These are phyloP conservation scores for Pichia sp. DNA, from an alignment of 1,139 yeast genomes.

Conservation along the genomic window DNA sequence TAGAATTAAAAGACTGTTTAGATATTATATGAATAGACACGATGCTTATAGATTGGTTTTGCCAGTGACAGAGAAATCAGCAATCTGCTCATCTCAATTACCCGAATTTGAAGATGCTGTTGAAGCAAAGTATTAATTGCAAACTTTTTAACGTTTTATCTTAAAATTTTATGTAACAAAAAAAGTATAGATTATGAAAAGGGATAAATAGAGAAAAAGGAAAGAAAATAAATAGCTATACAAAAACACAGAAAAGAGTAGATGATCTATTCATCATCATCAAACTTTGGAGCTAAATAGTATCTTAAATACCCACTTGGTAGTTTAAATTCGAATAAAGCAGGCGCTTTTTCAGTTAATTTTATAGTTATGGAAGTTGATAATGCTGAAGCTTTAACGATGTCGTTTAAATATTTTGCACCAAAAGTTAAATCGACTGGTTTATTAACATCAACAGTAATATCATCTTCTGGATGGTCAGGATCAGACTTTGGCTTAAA, in stretches of 20 bases:
- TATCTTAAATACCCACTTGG: slow-evolving; percentile 92
- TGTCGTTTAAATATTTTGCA: slow-evolving; percentile 81
- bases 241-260: too few species aligned
- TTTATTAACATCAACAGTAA: slow-evolving; percentile 71
- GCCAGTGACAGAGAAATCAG: slow-evolving; percentile 50
- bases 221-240: too few species aligned
- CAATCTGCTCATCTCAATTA: slow-evolving; percentile 30
- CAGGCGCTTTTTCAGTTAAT: slow-evolving; percentile 88
- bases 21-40: slow-evolving; percentile 85
- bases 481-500: slow-evolving; percentile 79
- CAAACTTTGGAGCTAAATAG: slow-evolving; percentile 96
- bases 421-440: slow-evolving; percentile 91
- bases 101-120: slow-evolving; percentile 6
- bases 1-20: slow-evolving; percentile 69
- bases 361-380: slow-evolving; percentile 73
- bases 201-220: neutral
- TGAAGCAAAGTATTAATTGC: slow-evolving; percentile 8
- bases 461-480: slow-evolving; percentile 70
- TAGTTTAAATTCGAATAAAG: slow-evolving; percentile 85
- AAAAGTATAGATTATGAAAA: neutral
- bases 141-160: neutral
- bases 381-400: slow-evolving; percentile 83
- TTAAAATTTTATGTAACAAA: neutral
- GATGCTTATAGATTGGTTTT: slow-evolving; percentile 82
- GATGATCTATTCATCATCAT: slow-evolving; percentile 65